Evolutionary conservation across 257 asterid species (phyloP), one percentile per base, ranked within the genome.

Genomic region (Paulownia fortunei): DNA sequence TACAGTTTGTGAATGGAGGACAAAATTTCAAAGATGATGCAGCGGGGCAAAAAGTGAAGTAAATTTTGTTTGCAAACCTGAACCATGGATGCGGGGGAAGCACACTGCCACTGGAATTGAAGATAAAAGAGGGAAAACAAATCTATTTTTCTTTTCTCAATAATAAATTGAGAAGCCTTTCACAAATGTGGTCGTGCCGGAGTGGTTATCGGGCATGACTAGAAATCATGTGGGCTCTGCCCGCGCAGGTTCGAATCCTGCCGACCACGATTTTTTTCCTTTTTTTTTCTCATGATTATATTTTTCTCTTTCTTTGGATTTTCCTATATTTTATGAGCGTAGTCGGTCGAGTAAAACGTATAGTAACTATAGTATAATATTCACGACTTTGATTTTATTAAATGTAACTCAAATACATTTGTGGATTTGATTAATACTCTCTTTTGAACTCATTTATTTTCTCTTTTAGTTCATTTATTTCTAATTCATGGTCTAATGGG

Each of bases 121-220:
- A 69, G 81, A 71, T 72, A 78, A 56, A 44, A 24, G 23, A 16
- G 21, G 13, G 21, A 44, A 8, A 8, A 1, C 49, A 42, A 2
- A 21, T 42, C 41, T 55, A 55, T 51, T n/a, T 3, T n/a, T 6
- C 0, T 41, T n/a, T n/a, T n/a, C n/a, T n/a, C n/a, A n/a, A n/a
- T n/a, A n/a, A n/a, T n/a, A n/a, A n/a, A n/a, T 24, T 4, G 13
- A 24, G 41, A 15, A 12, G 0, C 32, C 18, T 23, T 2, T 1
- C 42, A 60, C 9, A 24, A 0, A 3, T 0, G 97, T 91, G 96
- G 99, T 89, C 96, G 97, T 95, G 98, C 96, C 97, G 98, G 98
- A 93, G 98, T 95, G 98, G 99, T 91, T 95, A 93, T 95, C 96
- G 97, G 98, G 97, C 98, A 95, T 93, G 99, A 95, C 98, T 95